Percentiles rank a stretch among this genome's conserved stretches.
Conservation (phyloP, 2,329 filamentous ascomycete species). For the Penicillium sumatraense region DNA sequence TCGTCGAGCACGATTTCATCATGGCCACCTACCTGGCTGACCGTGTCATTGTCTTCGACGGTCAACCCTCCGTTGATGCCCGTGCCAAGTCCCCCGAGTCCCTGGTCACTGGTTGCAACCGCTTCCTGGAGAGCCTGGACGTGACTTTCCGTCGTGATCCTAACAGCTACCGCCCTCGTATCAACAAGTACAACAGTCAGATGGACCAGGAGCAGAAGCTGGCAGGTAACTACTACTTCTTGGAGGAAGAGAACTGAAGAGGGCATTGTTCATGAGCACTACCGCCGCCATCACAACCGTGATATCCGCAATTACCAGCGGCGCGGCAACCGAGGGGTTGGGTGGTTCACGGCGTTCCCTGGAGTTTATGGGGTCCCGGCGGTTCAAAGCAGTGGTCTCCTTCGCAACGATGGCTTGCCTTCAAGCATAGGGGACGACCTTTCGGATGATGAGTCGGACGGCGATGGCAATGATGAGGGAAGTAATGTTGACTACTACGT, state of each 20-base stretch:
- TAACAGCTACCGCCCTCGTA: slow-evolving; percentile 92
- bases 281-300: slow-evolving; percentile 41
- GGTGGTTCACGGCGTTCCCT: slow-evolving; percentile 43
- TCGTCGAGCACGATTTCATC: slow-evolving; percentile 99
- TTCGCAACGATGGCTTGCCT: slow-evolving; percentile 35
- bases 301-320: slow-evolving; percentile 41
- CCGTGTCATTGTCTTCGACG: slow-evolving; percentile 98
- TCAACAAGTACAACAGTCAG: slow-evolving; percentile 96
- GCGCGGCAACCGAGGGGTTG: slow-evolving; percentile 37
- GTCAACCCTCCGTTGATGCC: slow-evolving; percentile 83
- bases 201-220: slow-evolving; percentile 98
- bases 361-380: slow-evolving; percentile 49
- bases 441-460: slow-evolving; percentile 62
- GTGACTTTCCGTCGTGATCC: slow-evolving; percentile 99
- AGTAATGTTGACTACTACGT: slow-evolving; percentile 59
- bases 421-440: slow-evolving; percentile 59
- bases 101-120: slow-evolving; percentile 92
- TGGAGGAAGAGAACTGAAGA: slow-evolving; percentile 83
- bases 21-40: slow-evolving; percentile 86
- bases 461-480: slow-evolving; percentile 53
- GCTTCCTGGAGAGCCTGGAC: slow-evolving; percentile 93
- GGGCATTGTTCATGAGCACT: slow-evolving; percentile 55
- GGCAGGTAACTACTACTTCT: slow-evolving; percentile 94
- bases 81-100: slow-evolving; percentile 90
- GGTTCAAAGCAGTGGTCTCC: slow-evolving; percentile 35